These are phyloP conservation scores for Tulasnella sp. DNA, from an alignment of 768 basidiomycete species.

Conservation along the genomic window DNA sequence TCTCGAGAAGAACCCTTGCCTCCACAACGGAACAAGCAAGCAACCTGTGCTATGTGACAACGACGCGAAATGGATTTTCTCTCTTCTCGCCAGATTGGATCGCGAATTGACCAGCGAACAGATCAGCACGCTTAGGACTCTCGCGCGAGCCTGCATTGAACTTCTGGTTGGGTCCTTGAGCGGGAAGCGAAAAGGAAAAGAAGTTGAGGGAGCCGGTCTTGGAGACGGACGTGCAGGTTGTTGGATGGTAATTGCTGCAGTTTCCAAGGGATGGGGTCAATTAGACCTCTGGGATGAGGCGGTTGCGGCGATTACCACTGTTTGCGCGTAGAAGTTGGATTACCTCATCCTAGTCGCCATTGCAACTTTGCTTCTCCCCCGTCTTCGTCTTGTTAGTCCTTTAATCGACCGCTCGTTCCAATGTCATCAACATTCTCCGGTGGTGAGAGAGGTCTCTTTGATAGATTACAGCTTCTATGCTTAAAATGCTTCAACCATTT, in stretches of 20 bases:
- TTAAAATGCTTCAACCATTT: not conserved
- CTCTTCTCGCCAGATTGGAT: slow-evolving; percentile 13
- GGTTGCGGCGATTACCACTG: not conserved
- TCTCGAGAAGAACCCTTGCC: not conserved
- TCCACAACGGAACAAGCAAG: not conserved
- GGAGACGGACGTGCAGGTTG: slow-evolving; percentile 10
- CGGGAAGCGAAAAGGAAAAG: not conserved
- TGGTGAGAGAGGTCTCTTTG: not conserved
- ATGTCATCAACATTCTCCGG: slow-evolving; percentile 9
- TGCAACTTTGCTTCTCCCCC: not conserved
- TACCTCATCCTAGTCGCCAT: not conserved
- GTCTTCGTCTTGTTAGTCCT: not conserved
- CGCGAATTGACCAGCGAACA: slow-evolving; percentile 3
- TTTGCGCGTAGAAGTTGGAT: slow-evolving; percentile 3
- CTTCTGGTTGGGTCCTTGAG: slow-evolving; percentile 5
- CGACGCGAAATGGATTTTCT: slow-evolving; percentile 14
- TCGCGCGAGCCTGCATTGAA: slow-evolving; percentile 11
- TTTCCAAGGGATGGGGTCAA: slow-evolving; percentile 16
- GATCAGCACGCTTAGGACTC: slow-evolving; percentile 10
- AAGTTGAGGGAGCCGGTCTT: not conserved
- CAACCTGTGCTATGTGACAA: slow-evolving; percentile 3
- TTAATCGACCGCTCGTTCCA: not conserved
- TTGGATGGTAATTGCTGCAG: slow-evolving; percentile 16
- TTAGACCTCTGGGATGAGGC: slow-evolving; percentile 17
- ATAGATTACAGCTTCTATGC: not conserved